Percentiles rank a stretch among this genome's conserved stretches.
Evolutionary conservation across 495 filamentous ascomycete genomes (phyloP).

Genomic region (Penicillium egyptiacum): DNA sequence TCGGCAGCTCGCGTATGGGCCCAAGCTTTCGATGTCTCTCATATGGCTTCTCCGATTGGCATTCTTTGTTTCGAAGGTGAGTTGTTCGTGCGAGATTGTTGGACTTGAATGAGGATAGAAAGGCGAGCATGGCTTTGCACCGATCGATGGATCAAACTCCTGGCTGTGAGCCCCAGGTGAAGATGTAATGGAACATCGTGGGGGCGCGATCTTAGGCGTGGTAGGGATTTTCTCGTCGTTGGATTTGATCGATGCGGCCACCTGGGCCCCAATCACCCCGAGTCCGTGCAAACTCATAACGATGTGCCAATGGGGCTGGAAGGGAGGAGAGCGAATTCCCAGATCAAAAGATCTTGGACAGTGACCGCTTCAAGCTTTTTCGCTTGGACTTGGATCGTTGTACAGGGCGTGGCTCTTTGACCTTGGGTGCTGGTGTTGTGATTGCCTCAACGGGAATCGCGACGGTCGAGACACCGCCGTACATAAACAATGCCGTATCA

Average conservation of each 20-base stretch:
- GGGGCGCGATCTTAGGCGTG: conserved; percentile 16
- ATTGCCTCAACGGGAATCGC: conserved; percentile 22
- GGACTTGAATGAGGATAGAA: conserved; percentile 59
- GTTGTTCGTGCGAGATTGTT: conserved; percentile 47
- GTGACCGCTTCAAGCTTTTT: conserved; percentile 16
- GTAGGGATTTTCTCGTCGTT: conserved; percentile 24
- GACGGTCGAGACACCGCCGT: conserved; percentile 24
- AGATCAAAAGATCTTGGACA: conserved; percentile 18
- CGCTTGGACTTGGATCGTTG: conserved; percentile 13
- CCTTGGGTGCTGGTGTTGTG: conserved; percentile 14
- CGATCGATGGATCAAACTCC: conserved; percentile 45
- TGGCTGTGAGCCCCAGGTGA: conserved; percentile 19
- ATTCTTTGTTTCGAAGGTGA: conserved; percentile 40
- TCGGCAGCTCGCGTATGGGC: conserved; percentile 17
- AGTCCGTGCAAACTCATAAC: conserved; percentile 34
- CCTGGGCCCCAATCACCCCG: conserved; percentile 36
- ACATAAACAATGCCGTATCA: conserved; percentile 33
- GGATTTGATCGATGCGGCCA: conserved; percentile 30
- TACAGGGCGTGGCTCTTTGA: conserved; percentile 2
- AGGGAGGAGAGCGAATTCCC: not conserved
- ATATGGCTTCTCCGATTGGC: conserved; percentile 21
- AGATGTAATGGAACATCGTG: conserved; percentile 23
- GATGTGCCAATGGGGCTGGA: not conserved
- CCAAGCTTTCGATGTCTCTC: conserved; percentile 34
- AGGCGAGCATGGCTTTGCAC: conserved; percentile 55